Evolutionary conservation across 2,329 filamentous ascomycete species (phyloP), one percentile per base, ranked within the genome.

Genomic region (Sphaerulina populicola): DNA sequence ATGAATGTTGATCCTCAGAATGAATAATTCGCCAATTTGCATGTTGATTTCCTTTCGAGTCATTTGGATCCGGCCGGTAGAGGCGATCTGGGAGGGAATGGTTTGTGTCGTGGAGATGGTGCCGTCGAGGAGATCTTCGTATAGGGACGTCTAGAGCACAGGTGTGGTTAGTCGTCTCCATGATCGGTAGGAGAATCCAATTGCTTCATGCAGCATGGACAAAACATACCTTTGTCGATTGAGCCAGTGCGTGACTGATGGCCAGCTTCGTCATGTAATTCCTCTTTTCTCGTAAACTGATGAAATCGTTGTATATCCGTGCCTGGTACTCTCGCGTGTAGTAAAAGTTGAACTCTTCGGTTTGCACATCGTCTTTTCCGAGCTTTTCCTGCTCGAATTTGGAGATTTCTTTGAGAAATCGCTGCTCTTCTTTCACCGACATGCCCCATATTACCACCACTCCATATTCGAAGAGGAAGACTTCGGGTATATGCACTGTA

Each of bases 381-480:
- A 97, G 77, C 68, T 95, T 95, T 66, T 95, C 91, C 37, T 82
- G 79, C 69, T 96, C 93, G 61, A 97, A 98, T 65, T 93, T 95
- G 51, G 88, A 81, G 55, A 98, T 86, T 63, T 98, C 91, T 61
- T 93, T 93, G 12, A 98, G 74, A 65, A 98, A 95, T 36, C 86
- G 81, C 59, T 87, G 84, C 72, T 98, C 93, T 62, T 98, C 86
- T 29, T 80, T 77, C n/a, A 86, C 75, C 0, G 86, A 85, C 93
- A 98, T 97, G 60, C 93, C 93, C 93, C 93, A 98, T 66, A 97
- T 89, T 11, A 98, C 93, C 4, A 96, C 88, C 2, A 95, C 94
- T 53, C 93, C 93, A 65, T 98, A 98, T 66, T 96, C 88, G 64
- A 97, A 98, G 10, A 98, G 76, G 67, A 98, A 98, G 2, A 96